phyloP scores from a whole-genome alignment of 208 protist genomes.

The Leishmania tarentolae region DNA sequence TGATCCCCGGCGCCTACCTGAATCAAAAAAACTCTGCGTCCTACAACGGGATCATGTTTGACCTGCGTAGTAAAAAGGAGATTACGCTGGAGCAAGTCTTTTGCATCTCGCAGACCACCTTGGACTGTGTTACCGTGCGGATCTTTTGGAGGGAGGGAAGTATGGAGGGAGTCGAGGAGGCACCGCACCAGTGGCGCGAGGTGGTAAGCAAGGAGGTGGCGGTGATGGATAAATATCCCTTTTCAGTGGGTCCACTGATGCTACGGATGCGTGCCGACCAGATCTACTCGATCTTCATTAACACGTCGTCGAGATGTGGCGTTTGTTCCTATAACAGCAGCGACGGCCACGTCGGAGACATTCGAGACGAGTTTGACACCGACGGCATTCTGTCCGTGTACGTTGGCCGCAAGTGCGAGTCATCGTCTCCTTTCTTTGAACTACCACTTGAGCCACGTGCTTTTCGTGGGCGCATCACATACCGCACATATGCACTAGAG shows the following conservation, averaged over 20 bases:
- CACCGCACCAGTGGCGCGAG: constrained; percentile 72
- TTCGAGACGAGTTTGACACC: constrained; percentile 84
- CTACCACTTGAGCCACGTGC: constrained; percentile 73
- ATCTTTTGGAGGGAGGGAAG: constrained; percentile 91
- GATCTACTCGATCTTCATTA: constrained; percentile 88
- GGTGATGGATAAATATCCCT: constrained; percentile 78
- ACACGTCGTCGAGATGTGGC: constrained; percentile 85
- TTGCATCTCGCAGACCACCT: constrained; percentile 83
- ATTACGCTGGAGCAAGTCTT: constrained; percentile 89
- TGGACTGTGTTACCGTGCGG: constrained; percentile 71
- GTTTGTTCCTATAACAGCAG: constrained; percentile 90
- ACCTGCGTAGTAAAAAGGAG: constrained; percentile 78
- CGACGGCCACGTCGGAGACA: constrained; percentile 74
- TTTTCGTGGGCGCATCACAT: constrained; percentile 82
- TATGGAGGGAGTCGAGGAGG: constrained; percentile 74
- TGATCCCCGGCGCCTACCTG: constrained; percentile 72
- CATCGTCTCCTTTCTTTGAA: constrained; percentile 72
- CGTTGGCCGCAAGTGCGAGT: constrained; percentile 89
- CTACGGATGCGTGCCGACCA: constrained; percentile 75
- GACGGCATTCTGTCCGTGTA: constrained; percentile 83
- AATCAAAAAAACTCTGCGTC: constrained; percentile 83
- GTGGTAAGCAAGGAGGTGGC: constrained; percentile 62
- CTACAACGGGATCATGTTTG: constrained; percentile 94
- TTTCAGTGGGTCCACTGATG: constrained; percentile 65
- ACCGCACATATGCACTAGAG: constrained; percentile 58